A percentile compares a stretch with the other conserved stretches of the same genome.
Evolutionary conservation across 2,329 filamentous ascomycete genomes (phyloP).

Genomic region (Fonsecaea monophora): DNA sequence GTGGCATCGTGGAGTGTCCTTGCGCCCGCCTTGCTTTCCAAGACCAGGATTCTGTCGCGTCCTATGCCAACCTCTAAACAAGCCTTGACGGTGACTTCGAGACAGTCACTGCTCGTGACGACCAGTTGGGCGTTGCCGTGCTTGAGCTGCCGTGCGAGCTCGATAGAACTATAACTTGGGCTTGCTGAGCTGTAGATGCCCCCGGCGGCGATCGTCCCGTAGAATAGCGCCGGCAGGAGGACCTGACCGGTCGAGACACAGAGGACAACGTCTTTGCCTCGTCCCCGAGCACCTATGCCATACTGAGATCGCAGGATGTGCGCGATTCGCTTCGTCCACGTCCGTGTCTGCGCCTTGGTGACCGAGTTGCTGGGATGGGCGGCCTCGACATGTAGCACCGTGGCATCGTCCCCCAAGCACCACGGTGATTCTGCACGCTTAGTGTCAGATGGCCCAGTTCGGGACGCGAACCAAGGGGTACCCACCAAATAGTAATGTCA

Average conservation of each 20-base stretch:
- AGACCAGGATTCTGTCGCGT: constrained; percentile 57
- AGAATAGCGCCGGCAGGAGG: constrained; percentile 62
- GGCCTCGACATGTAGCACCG: constrained; percentile 64
- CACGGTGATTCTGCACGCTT: constrained; percentile 28
- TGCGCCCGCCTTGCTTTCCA: constrained; percentile 54
- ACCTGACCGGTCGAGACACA: constrained; percentile 64
- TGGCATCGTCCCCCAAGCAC: constrained; percentile 51
- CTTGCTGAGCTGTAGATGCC: constrained; percentile 61
- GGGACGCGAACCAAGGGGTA: no score
- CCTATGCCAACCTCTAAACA: constrained; percentile 59
- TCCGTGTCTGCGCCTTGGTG: constrained; percentile 60
- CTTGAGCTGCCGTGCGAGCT: constrained; percentile 34
- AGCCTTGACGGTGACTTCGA: constrained; percentile 56
- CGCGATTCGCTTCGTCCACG: constrained; percentile 61
- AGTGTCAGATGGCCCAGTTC: no score
- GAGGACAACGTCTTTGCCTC: constrained; percentile 62
- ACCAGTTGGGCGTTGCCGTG: constrained; percentile 44
- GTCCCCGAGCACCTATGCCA: constrained; percentile 58
- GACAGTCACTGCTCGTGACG: constrained; percentile 58
- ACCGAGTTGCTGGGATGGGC: constrained; percentile 60
- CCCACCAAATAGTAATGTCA: no score
- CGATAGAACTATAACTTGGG: constrained; percentile 29
- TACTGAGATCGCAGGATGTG: constrained; percentile 61
- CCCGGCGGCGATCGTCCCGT: constrained; percentile 64
- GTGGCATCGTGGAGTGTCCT: constrained; percentile 38